phyloP scores from a whole-genome alignment of 2,329 filamentous ascomycete species.

The Fusarium haematococcum region DNA sequence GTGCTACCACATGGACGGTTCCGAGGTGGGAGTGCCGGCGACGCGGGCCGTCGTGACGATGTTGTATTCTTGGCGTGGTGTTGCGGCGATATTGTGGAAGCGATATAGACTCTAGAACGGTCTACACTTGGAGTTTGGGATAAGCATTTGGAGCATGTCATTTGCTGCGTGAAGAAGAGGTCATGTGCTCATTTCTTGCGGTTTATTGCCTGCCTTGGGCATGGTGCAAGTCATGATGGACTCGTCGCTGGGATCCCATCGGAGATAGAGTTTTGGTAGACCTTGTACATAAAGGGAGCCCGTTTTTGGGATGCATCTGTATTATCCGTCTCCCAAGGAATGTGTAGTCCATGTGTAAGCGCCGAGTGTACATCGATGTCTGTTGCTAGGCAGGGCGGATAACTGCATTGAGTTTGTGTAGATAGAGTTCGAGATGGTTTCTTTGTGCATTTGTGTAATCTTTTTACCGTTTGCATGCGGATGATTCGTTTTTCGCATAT shows the following conservation, averaged over 20 bases:
- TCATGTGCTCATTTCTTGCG: background rate
- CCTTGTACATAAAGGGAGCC: background rate
- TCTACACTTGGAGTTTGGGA: background rate
- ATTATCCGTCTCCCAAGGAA: background rate
- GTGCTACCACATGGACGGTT: constrained; percentile 65
- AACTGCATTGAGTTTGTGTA: background rate
- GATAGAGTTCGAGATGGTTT: background rate
- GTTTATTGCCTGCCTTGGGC: background rate
- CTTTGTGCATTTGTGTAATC: background rate
- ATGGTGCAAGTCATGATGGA: background rate
- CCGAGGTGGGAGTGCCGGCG: constrained; percentile 63
- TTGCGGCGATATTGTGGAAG: constrained; percentile 58
- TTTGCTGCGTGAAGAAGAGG: background rate
- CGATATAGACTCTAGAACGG: constrained; percentile 38
- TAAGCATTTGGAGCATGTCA: background rate
- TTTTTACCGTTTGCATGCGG: background rate
- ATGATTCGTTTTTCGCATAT: background rate
- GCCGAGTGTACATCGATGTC: background rate
- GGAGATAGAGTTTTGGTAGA: background rate
- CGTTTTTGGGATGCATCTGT: background rate
- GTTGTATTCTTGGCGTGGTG: constrained; percentile 54
- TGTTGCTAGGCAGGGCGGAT: background rate
- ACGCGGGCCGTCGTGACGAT: constrained; percentile 61
- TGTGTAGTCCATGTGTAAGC: background rate
- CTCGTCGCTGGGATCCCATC: background rate